Conservation (phyloP, 2,329 filamentous ascomycete species). For the Fusarium sp. region DNA sequence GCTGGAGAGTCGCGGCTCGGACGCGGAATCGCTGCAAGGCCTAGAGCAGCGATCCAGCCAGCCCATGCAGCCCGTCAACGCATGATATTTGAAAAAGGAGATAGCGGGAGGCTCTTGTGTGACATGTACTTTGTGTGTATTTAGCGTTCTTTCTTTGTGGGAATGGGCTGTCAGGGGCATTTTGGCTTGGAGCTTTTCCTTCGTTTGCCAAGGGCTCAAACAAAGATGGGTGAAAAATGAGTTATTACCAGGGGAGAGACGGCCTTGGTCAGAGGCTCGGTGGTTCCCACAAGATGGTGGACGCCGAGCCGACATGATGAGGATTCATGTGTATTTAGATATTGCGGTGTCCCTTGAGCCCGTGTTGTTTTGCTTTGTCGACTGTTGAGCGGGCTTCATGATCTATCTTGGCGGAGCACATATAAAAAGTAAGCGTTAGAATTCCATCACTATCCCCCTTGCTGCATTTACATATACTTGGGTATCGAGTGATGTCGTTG, state of each 20-base stretch:
- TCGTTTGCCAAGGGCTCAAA: conserved; percentile 17
- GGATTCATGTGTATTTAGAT: conserved; percentile 43
- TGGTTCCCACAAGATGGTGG: conserved; percentile 11
- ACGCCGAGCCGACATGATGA: conserved; percentile 23
- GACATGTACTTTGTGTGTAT: conserved; percentile 41
- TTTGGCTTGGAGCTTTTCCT: conserved; percentile 18
- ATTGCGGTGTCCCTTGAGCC: conserved; percentile 32
- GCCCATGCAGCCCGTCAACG: conserved; percentile 49
- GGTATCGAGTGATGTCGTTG: neutral
- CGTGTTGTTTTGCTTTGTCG: conserved; percentile 34
- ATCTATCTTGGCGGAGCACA: conserved; percentile 27
- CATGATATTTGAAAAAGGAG: conserved; percentile 38
- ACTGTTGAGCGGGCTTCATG: conserved; percentile 16
- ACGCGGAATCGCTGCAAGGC: conserved; percentile 46
- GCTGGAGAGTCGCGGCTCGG: conserved; percentile 43
- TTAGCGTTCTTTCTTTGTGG: conserved; percentile 42
- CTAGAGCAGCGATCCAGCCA: conserved; percentile 46
- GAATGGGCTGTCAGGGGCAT: conserved; percentile 12
- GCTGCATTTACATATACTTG: neutral
- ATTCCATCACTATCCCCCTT: conserved; percentile 27
- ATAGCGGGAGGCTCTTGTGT: conserved; percentile 13
- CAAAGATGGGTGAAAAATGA: neutral
- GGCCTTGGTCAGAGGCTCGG: conserved; percentile 7
- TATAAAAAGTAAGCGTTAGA: conserved; percentile 43
- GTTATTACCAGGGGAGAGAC: conserved; percentile 7